Evolutionary conservation across 352 stramenopile genomes (phyloP).

Genomic region (Globisporangium nagaii): DNA sequence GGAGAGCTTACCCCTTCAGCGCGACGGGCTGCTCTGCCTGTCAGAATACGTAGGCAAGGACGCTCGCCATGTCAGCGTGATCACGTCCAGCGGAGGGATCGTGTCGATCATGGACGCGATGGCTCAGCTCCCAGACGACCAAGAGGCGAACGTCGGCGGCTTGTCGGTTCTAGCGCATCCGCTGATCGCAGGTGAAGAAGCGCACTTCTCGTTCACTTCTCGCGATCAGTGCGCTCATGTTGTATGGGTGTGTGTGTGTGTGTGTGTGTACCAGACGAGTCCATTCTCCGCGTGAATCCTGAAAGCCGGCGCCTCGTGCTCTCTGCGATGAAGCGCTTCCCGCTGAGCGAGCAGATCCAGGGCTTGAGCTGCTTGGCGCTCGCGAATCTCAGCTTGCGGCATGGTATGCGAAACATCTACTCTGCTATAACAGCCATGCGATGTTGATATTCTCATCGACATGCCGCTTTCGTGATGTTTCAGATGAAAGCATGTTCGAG

Average conservation of each 20-base stretch:
- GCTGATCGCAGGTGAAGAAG: slow-evolving; percentile 28
- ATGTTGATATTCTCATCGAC: neutral
- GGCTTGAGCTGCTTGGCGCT: slow-evolving; percentile 45
- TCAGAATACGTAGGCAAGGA: slow-evolving; percentile 28
- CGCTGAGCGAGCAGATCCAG: slow-evolving; percentile 51
- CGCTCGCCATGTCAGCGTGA: slow-evolving; percentile 18
- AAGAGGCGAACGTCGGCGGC: slow-evolving; percentile 37
- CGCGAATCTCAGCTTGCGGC: slow-evolving; percentile 49
- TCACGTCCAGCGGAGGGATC: slow-evolving; percentile 39
- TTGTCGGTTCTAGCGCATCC: slow-evolving; percentile 55
- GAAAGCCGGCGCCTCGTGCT: slow-evolving; percentile 51
- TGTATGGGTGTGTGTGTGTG: neutral
- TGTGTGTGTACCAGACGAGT: slow-evolving; percentile 19
- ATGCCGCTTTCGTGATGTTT: neutral
- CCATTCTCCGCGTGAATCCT: slow-evolving; percentile 39
- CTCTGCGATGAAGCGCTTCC: slow-evolving; percentile 52
- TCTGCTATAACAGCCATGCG: no score
- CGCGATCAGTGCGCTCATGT: no score
- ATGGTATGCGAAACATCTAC: no score
- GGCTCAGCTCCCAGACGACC: slow-evolving; percentile 39
- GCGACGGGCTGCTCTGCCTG: slow-evolving; percentile 40
- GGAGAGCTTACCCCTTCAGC: slow-evolving; percentile 30
- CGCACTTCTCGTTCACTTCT: neutral
- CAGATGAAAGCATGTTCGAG: slow-evolving; percentile 47
- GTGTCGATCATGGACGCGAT: slow-evolving; percentile 43